Evolutionary conservation across 2,329 filamentous ascomycete species (phyloP), one percentile per base, ranked within the genome.

Genomic region (Fusarium brevicatenulatum): DNA sequence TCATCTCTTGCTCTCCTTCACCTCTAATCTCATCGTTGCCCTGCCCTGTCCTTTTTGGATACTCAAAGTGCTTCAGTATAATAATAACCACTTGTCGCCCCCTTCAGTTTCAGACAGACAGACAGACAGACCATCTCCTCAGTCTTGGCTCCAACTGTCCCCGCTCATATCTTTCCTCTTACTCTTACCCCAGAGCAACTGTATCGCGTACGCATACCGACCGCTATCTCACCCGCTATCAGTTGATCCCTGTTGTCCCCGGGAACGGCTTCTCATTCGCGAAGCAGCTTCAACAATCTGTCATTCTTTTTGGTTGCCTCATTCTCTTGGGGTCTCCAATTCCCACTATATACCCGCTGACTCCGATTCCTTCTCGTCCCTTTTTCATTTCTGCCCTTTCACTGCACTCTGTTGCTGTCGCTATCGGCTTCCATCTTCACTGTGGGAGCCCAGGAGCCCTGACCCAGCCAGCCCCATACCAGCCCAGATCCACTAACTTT

Each of bases 141-240:
- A 34, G 13, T 34, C 34, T 60, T 63, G 56, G 68, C 68, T 44
- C 58, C 64, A 68, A 63, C 68, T 68, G 68, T 64, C 72, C 63
- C 72, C 68, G 56, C 71, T 68, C 75, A 68, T 76, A 79, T 76
- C 75, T 79, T 68, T 66, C 23, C 69, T 71, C 66, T 77, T 69
- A 36, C 66, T 73, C 70, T 76, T 76, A 69, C 75, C 73, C 75
- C 76, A 74, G 74, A 77, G 68, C 73, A 68, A 68, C 72, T 68
- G 73, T 72, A 66, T 76, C 66, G 66, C 75, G 72, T 47, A 47
- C 25, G 68, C 75, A 75, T 76, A 76, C 70, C 75, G 76, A 76
- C 70, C 75, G 76, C 75, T 77, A 77, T 77, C 76, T 74, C 66
- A 71, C 59, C 75, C 72, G 70, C 75, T 77, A 77, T 77, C 76